Base-by-base conservation (phyloP, 169 alveolate genomes). In the Cyclospora cayetanensis region DNA sequence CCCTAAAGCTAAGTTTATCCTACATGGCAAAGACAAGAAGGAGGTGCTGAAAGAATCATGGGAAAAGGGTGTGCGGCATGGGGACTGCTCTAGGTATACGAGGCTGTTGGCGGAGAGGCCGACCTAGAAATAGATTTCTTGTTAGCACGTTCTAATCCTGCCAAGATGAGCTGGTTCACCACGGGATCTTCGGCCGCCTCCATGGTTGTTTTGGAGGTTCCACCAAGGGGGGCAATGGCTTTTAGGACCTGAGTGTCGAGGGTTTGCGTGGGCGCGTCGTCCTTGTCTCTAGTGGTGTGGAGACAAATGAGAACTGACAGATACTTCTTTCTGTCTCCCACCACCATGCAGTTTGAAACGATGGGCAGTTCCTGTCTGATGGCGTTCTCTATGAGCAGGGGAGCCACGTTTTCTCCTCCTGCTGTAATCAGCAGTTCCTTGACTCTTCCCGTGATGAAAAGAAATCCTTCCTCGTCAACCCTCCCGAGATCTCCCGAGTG, bases 381-480 rank as follows among this genome's bases (percentile, higher is more conserved):
- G 27, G 86, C 55, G 66, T 94, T 94, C 77, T 96, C 98, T 34
- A 96, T 95, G 41, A 94, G 85, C 27, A 96, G 94, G 4, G 98
- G 98, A 22, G 98, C 96, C 29, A 96, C 95, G 90, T 96, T 96
- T 92, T 96, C 98, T 39, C 98, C 98, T 46, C 98, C 98, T 31
- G 97, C 97, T 0, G 98, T 96, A 43, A 96, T 95, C 52, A 96
- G 93, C 34, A 96, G 85, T 86, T 96, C 98, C 92, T 96, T 96
- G 41, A 92, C 90, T 65, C 98, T 90, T 37, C 97, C 98, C 7
- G 97, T 95, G 63, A 96, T 94, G 60, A 31, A 72, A 55, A 96
- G 39, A 82, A 91, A 80, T 12, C 90, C 98, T 25, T 94, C 91
- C 37, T 85, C 60, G 84, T 96, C 97, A 29, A 94, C 42, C 34